phyloP scores from a whole-genome alignment of 1,139 yeast genomes.

The Meyerozyma guilliermondii region DNA sequence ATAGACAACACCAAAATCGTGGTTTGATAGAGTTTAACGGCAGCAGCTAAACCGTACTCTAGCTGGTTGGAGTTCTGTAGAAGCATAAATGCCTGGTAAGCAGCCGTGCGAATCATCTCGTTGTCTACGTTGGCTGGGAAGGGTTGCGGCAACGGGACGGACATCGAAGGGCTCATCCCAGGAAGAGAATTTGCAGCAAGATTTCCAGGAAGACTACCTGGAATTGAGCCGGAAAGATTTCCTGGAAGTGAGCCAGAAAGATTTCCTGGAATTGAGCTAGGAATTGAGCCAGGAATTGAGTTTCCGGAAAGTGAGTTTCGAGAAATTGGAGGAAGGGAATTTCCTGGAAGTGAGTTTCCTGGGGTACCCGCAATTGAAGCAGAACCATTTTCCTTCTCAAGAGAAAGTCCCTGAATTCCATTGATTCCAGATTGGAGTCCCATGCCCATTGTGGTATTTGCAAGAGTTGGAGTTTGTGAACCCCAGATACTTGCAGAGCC shows the following conservation, averaged over 20 bases:
- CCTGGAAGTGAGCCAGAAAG: no score
- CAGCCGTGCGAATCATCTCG: constrained; percentile 23
- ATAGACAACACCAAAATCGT: constrained; percentile 22
- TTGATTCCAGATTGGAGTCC: not conserved
- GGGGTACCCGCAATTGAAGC: no score
- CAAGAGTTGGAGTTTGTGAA: not conserved
- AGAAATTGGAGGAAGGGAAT: no score
- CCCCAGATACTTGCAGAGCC: not conserved
- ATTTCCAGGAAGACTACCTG: no score
- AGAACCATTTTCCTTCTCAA: no score
- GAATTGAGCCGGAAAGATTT: no score
- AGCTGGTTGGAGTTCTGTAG: constrained; percentile 28
- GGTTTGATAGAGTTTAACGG: constrained; percentile 30
- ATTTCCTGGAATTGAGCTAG: no score
- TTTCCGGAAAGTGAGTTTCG: no score
- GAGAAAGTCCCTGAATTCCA: not conserved
- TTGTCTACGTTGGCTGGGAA: not conserved
- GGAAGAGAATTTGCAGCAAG: no score
- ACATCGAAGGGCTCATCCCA: not conserved
- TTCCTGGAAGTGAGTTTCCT: no score
- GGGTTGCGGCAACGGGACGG: not conserved
- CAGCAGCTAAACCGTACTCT: constrained; percentile 37
- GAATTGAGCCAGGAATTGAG: no score
- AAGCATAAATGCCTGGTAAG: constrained; percentile 31
- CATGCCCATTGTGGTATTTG: not conserved